Percentiles rank a stretch among this genome's conserved stretches.
Evolutionary conservation across 805 yeast genomes (phyloP).

Genomic region (Hanseniaspora valbyensis): DNA sequence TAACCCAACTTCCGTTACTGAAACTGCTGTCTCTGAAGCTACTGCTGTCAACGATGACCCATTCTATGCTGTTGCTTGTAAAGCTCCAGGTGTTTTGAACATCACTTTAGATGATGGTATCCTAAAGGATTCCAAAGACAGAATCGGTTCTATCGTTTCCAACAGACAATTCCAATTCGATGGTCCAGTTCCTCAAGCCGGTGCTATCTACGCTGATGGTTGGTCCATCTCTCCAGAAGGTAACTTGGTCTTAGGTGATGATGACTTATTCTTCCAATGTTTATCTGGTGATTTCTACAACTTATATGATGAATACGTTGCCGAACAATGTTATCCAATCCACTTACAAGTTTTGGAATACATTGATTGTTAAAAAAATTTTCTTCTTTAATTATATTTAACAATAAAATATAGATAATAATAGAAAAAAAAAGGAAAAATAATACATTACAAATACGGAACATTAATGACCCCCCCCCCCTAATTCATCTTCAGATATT

Average conservation of each 20-base stretch:
- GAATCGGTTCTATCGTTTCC: slow-evolving; percentile 70
- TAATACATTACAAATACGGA: too few species aligned
- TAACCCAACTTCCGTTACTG: slow-evolving; percentile 20
- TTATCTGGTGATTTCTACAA: slow-evolving; percentile 68
- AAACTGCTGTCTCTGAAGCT: slow-evolving; percentile 19
- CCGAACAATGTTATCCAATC: slow-evolving; percentile 53
- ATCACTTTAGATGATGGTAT: slow-evolving; percentile 42
- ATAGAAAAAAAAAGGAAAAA: neutral
- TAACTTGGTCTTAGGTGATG: slow-evolving; percentile 52
- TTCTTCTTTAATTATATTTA: neutral
- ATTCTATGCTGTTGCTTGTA: slow-evolving; percentile 34
- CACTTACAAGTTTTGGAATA: slow-evolving; percentile 49
- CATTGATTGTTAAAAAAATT: slow-evolving; percentile 36
- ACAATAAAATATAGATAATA: neutral
- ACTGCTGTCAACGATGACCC: slow-evolving; percentile 24
- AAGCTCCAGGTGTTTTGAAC: slow-evolving; percentile 40
- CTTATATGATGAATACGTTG: slow-evolving; percentile 56
- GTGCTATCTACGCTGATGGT: slow-evolving; percentile 59
- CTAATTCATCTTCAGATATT: too few species aligned
- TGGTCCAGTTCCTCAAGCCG: slow-evolving; percentile 79
- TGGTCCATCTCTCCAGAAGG: slow-evolving; percentile 48
- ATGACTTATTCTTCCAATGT: slow-evolving; percentile 60
- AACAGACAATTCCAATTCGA: slow-evolving; percentile 80
- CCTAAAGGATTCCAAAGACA: slow-evolving; percentile 48
- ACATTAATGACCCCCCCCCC: neutral